A percentile compares a stretch with the other conserved stretches of the same genome.
These are phyloP conservation scores for Lactuca saligna DNA, from an alignment of 129 eudicot species.

Conservation along the genomic window DNA sequence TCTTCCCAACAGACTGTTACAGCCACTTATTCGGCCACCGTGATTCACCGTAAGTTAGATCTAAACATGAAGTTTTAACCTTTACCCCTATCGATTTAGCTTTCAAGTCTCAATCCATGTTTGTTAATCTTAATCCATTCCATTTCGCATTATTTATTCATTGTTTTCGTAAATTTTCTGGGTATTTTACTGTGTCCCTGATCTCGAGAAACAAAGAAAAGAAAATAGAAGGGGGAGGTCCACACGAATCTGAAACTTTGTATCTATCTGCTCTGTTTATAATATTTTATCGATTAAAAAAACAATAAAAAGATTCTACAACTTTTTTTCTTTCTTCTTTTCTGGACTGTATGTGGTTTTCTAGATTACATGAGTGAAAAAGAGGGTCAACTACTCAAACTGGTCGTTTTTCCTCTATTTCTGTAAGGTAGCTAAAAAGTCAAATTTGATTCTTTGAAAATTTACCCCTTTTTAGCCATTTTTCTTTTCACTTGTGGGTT, in stretches of 20 bases:
- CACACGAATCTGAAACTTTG: slow-evolving; percentile 53
- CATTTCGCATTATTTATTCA: neutral
- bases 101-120: neutral
- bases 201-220: slow-evolving; percentile 18
- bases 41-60: slow-evolving; percentile 52
- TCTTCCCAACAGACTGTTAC: slow-evolving; percentile 18
- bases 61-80: slow-evolving; percentile 14
- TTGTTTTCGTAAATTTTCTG: neutral
- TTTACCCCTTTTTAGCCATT: slow-evolving; percentile 24
- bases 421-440: slow-evolving; percentile 36
- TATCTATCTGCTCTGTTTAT: slow-evolving; percentile 38
- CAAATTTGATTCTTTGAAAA: slow-evolving; percentile 26
- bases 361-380: slow-evolving; percentile 22
- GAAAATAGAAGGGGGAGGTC: slow-evolving; percentile 25
- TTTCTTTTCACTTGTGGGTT: neutral
- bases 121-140: slow-evolving; percentile 6
- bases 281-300: slow-evolving; percentile 26
- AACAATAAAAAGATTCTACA: slow-evolving; percentile 33
- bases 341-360: slow-evolving; percentile 14
- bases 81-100: neutral
- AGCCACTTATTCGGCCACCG: slow-evolving; percentile 22
- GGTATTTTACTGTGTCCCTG: slow-evolving; percentile 7
- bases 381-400: slow-evolving; percentile 49
- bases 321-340: slow-evolving; percentile 1
- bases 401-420: slow-evolving; percentile 28